Evolutionary conservation across 2,329 filamentous ascomycete species (phyloP).

Genomic region (Fusarium sp.): DNA sequence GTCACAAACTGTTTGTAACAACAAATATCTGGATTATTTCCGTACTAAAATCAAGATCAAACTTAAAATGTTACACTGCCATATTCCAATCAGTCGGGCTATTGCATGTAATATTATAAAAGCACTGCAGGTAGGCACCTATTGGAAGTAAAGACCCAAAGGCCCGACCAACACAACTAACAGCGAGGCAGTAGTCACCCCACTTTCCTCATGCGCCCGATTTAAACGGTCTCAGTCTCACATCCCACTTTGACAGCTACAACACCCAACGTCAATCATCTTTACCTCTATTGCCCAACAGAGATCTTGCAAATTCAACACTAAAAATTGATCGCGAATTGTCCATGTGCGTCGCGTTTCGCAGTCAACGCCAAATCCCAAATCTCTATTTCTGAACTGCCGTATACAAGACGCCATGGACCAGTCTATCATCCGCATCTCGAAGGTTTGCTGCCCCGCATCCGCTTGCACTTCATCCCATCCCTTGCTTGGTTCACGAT

Average conservation of each 20-base stretch:
- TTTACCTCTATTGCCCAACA: slow-evolving; percentile 1
- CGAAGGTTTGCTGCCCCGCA: slow-evolving; percentile 69
- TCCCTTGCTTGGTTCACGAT: slow-evolving; percentile 35
- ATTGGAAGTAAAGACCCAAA: not conserved
- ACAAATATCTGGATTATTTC: not conserved
- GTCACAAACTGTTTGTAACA: not conserved
- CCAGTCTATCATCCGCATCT: slow-evolving; percentile 89
- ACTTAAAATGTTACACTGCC: not conserved
- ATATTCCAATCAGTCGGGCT: not conserved
- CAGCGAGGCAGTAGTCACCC: slow-evolving; percentile 17
- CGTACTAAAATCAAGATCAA: not conserved
- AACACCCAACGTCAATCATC: slow-evolving; percentile 9
- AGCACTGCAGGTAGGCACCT: not conserved
- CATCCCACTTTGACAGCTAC: slow-evolving; percentile 29
- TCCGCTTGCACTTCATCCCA: slow-evolving; percentile 18
- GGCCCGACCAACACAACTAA: not conserved
- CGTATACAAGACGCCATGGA: slow-evolving; percentile 60
- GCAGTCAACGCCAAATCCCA: slow-evolving; percentile 1
- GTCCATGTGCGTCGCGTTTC: slow-evolving; percentile 32
- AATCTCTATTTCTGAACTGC: slow-evolving; percentile 20
- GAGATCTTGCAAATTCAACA: slow-evolving; percentile 1
- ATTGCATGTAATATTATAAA: not conserved
- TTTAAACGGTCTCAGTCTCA: slow-evolving; percentile 22
- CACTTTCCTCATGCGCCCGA: slow-evolving; percentile 36
- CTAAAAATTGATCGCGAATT: slow-evolving; percentile 8